Evolutionary conservation across 163 green algal species (phyloP).

Genomic region (Prototheca stagnorum): DNA sequence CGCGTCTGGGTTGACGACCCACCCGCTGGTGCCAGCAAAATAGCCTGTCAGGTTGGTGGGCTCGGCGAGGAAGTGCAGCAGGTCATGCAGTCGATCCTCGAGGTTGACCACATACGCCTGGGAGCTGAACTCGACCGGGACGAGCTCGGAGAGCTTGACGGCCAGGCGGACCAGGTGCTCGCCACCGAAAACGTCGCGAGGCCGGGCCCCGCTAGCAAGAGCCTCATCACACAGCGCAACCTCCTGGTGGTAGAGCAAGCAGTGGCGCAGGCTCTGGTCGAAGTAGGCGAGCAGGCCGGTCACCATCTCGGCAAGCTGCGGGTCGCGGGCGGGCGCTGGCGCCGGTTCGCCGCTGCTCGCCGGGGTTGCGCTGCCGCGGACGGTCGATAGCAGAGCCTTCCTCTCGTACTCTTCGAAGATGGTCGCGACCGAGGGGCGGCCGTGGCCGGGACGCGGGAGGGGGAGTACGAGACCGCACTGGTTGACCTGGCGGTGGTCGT

Average conservation of each 20-base stretch:
- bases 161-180: conserved; percentile 61
- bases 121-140: conserved; percentile 22
- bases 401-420: conserved; percentile 3
- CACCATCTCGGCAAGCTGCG: conserved; percentile 5
- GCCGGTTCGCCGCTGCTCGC: too few species aligned
- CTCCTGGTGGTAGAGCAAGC: conserved; percentile 55
- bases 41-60: conserved; percentile 1
- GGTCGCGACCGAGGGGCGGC: conserved; percentile 7
- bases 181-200: conserved; percentile 43
- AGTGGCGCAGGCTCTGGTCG: conserved; percentile 31
- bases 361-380: too few species aligned
- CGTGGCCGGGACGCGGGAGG: conserved; percentile 10
- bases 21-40: conserved; percentile 4
- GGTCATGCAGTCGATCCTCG: conserved; percentile 16
- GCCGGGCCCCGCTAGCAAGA: background rate
- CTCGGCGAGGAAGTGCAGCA: conserved; percentile 10
- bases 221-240: conserved; percentile 10
- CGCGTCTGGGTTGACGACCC: conserved; percentile 3
- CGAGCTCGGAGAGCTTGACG: conserved; percentile 40
- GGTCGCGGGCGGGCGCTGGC: too few species aligned
- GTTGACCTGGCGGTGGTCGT: conserved; percentile 13
- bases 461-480: conserved; percentile 7
- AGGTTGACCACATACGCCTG: conserved; percentile 9
- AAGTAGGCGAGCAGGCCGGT: conserved; percentile 41
- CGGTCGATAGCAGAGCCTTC: too few species aligned